These are phyloP conservation scores for Rubus parviflorus DNA, from an alignment of 306 rosid genomes.

Conservation along the genomic window DNA sequence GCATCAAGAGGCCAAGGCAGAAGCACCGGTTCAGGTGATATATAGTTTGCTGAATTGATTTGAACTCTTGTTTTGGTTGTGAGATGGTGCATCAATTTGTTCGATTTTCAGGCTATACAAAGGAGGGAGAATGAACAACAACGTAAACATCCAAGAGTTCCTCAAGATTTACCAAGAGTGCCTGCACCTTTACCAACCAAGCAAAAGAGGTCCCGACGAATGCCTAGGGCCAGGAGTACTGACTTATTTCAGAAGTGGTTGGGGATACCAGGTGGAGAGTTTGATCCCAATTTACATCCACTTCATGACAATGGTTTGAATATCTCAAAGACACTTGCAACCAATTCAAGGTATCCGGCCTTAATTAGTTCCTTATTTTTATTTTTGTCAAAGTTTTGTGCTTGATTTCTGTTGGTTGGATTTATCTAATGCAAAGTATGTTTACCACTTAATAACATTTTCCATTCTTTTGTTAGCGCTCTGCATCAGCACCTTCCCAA, in stretches of 20 bases:
- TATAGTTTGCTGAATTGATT: not conserved
- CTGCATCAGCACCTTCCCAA: constrained; percentile 15
- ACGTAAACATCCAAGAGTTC: constrained; percentile 16
- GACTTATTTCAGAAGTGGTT: constrained; percentile 10
- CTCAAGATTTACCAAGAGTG: not conserved
- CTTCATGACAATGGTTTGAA: constrained; percentile 16
- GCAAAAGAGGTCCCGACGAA: constrained; percentile 31
- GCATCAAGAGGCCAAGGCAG: constrained; percentile 22
- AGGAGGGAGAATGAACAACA: constrained; percentile 22
- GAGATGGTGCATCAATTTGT: constrained; percentile 1
- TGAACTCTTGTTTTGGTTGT: constrained; percentile 1
- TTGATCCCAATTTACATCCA: constrained; percentile 21
- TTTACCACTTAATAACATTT: constrained; percentile 8
- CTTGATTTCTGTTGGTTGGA: not conserved
- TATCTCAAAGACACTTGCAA: constrained; percentile 11
- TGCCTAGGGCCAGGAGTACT: constrained; percentile 15
- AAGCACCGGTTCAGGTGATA: constrained; percentile 29
- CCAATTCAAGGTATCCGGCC: constrained; percentile 34
- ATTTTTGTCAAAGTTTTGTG: not conserved
- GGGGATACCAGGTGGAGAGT: constrained; percentile 19
- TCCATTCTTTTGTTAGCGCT: constrained; percentile 35
- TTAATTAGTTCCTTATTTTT: not conserved
- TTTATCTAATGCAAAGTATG: not conserved
- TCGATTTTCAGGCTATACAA: constrained; percentile 39
- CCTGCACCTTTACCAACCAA: constrained; percentile 19